Percentiles rank a stretch among this genome's conserved stretches.
Evolutionary conservation across 2,329 filamentous ascomycete genomes (phyloP).

Genomic region (Camptophora hylomeconis): DNA sequence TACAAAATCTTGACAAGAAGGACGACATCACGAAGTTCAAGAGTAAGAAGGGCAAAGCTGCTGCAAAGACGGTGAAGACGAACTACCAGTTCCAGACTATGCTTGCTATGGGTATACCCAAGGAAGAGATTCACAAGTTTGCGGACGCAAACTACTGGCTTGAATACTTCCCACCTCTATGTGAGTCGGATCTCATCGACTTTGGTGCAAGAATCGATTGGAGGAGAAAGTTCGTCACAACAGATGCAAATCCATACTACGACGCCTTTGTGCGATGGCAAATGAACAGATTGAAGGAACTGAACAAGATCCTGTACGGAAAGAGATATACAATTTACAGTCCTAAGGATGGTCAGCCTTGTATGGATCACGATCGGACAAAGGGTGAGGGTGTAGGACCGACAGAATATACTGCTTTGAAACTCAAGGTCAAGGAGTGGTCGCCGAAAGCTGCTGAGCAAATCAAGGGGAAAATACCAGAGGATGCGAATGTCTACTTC

Average conservation of each 20-base stretch:
- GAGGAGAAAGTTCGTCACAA: conserved; percentile 85
- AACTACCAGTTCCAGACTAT: conserved; percentile 97
- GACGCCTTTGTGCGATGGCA: conserved; percentile 89
- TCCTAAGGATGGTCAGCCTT: conserved; percentile 76
- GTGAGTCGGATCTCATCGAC: conserved; percentile 64
- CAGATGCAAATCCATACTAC: conserved; percentile 92
- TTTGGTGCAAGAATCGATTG: conserved; percentile 85
- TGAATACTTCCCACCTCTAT: conserved; percentile 75
- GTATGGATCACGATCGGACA: conserved; percentile 75
- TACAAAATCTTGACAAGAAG: conserved; percentile 47
- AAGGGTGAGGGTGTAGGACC: conserved; percentile 70
- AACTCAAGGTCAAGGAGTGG: conserved; percentile 86
- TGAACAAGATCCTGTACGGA: conserved; percentile 39
- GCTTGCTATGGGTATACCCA: conserved; percentile 75
- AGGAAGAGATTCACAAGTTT: conserved; percentile 84
- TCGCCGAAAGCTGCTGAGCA: conserved; percentile 58
- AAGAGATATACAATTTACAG: conserved; percentile 90
- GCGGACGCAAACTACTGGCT: conserved; percentile 89
- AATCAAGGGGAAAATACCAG: conserved; percentile 65
- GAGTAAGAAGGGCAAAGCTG: conserved; percentile 84
- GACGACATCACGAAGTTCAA: conserved; percentile 84
- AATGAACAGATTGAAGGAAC: conserved; percentile 18
- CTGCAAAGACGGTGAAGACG: conserved; percentile 76
- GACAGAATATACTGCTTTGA: conserved; percentile 87
- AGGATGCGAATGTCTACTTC: conserved; percentile 70